These are phyloP conservation scores for Corchorus capsularis DNA, from an alignment of 345 rosid species.

Conservation along the genomic window DNA sequence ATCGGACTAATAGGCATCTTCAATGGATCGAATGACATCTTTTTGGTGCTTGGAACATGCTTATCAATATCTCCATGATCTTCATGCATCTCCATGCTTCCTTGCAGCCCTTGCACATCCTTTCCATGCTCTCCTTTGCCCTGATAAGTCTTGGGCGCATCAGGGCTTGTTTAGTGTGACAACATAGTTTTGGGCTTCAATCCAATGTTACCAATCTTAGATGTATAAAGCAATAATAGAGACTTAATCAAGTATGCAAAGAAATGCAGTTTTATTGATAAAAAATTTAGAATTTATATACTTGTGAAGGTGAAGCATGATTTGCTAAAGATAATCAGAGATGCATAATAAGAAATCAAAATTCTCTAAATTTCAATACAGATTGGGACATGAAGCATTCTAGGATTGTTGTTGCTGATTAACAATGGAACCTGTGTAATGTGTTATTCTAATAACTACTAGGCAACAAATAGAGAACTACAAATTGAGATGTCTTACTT, in stretches of 20 bases:
- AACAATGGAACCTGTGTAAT: not conserved
- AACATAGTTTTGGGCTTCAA: not conserved
- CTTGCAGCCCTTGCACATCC: too few species aligned
- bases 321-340: not conserved
- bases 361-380: not conserved
- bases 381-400: not conserved
- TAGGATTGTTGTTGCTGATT: not conserved
- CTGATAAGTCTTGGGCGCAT: too few species aligned
- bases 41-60: too few species aligned
- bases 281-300: not conserved
- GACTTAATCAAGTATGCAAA: not conserved
- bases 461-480: not conserved
- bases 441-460: not conserved
- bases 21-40: too few species aligned
- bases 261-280: not conserved
- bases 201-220: not conserved
- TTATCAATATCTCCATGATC: too few species aligned
- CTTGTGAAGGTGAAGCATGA: not conserved
- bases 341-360: not conserved
- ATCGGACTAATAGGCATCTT: too few species aligned
- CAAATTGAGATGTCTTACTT: constrained; percentile 46
- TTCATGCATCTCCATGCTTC: too few species aligned
- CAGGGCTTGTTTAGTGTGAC: not conserved
- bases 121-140: too few species aligned
- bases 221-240: not conserved